Conservation (phyloP, 306 rosid genomes). For the Rosa persica region DNA sequence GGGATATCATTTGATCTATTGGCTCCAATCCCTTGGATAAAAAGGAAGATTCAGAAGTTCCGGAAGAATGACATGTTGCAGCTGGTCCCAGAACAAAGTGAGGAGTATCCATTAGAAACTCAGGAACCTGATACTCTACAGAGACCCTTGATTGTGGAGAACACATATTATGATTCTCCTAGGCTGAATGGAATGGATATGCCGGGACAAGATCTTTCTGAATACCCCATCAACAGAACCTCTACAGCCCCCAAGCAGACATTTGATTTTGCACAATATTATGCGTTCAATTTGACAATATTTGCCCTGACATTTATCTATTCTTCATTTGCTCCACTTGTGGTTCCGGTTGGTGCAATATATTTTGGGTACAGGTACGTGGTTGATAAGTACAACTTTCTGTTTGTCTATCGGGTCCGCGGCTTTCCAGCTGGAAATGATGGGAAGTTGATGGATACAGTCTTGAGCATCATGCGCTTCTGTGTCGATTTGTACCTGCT, state of each 20-base stretch:
- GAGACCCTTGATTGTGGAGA: slow-evolving; percentile 59
- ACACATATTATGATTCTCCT: slow-evolving; percentile 51
- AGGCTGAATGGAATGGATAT: slow-evolving; percentile 40
- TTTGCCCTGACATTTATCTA: slow-evolving; percentile 89
- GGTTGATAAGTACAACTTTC: slow-evolving; percentile 94
- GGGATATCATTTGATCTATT: slow-evolving; percentile 92
- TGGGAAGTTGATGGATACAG: slow-evolving; percentile 91
- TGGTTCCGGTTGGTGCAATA: slow-evolving; percentile 85
- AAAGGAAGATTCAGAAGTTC: slow-evolving; percentile 68
- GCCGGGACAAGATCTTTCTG: slow-evolving; percentile 75
- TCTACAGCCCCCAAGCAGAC: slow-evolving; percentile 84
- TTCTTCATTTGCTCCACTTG: slow-evolving; percentile 84
- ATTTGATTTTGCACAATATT: slow-evolving; percentile 95
- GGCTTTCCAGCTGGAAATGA: slow-evolving; percentile 98
- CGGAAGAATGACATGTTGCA: slow-evolving; percentile 95
- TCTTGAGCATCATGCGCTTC: slow-evolving; percentile 82
- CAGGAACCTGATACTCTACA: slow-evolving; percentile 68
- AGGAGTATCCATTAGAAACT: slow-evolving; percentile 73
- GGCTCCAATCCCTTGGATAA: slow-evolving; percentile 97
- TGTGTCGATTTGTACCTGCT: slow-evolving; percentile 79
- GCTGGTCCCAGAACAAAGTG: slow-evolving; percentile 87
- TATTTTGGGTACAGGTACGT: slow-evolving; percentile 94
- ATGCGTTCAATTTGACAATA: slow-evolving; percentile 88
- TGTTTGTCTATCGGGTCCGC: slow-evolving; percentile 80
- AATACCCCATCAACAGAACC: slow-evolving; percentile 73